Evolutionary conservation across 805 yeast genomes (phyloP).

Genomic region (Danielia reshetovae): DNA sequence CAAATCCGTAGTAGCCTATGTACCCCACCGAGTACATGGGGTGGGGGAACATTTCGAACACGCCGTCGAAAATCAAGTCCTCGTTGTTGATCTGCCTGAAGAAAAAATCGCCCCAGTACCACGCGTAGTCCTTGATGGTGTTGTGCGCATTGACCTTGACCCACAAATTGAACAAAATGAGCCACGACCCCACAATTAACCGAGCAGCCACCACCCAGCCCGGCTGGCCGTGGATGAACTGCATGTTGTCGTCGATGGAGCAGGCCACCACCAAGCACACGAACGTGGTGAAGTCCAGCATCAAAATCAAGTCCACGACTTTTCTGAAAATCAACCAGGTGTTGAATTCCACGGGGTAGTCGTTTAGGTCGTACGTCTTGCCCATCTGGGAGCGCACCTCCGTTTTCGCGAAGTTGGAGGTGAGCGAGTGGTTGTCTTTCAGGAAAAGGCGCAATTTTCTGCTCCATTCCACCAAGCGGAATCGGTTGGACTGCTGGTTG

Average conservation of each 20-base stretch:
- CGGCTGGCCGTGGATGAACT: constrained; percentile 39
- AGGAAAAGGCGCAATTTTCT: constrained; percentile 41
- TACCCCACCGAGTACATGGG: constrained; percentile 92
- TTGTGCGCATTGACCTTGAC: constrained; percentile 85
- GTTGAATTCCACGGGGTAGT: constrained; percentile 67
- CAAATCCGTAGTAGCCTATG: constrained; percentile 82
- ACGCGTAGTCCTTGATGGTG: constrained; percentile 84
- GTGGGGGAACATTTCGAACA: constrained; percentile 85
- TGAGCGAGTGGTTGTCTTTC: constrained; percentile 23
- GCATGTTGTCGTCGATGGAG: constrained; percentile 35
- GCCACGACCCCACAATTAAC: constrained; percentile 52
- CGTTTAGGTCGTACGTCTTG: constrained; percentile 21
- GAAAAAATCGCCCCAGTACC: constrained; percentile 96
- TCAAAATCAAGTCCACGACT: constrained; percentile 73
- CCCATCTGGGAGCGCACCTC: constrained; percentile 42
- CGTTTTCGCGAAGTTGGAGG: constrained; percentile 35
- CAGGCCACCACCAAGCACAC: constrained; percentile 56
- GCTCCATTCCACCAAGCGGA: constrained; percentile 51
- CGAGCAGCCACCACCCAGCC: constrained; percentile 45
- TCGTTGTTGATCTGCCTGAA: constrained; percentile 61
- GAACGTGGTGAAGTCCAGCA: constrained; percentile 81
- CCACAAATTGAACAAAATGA: constrained; percentile 75
- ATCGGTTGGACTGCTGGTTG: constrained; percentile 60
- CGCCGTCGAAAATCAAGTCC: constrained; percentile 81
- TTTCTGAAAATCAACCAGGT: constrained; percentile 80